phyloP scores from a whole-genome alignment of 2,329 filamentous ascomycete genomes.

The Epichloe bromicola region DNA sequence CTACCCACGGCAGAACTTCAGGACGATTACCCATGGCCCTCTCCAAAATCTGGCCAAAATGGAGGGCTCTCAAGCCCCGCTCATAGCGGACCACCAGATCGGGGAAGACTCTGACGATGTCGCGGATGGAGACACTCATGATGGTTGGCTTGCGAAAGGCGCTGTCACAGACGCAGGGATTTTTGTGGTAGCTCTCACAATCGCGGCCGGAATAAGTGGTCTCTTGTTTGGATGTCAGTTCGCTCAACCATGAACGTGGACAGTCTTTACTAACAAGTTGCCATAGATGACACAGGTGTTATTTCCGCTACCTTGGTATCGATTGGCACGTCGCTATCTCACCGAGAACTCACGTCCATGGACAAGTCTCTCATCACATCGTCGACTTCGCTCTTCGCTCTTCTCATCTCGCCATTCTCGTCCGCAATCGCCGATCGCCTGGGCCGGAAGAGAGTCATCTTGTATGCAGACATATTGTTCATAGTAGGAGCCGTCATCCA shows the following conservation, averaged over 20 bases:
- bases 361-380: conserved; percentile 61
- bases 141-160: conserved; percentile 15
- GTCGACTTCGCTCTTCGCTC: conserved; percentile 53
- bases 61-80: conserved; percentile 25
- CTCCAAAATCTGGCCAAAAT: conserved; percentile 11
- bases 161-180: conserved; percentile 24
- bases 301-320: conserved; percentile 57
- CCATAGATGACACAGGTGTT: conserved; percentile 50
- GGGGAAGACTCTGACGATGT: conserved; percentile 21
- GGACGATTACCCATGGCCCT: neutral
- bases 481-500: conserved; percentile 54
- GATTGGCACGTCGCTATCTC: conserved; percentile 44
- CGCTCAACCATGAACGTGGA: neutral
- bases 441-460: conserved; percentile 49
- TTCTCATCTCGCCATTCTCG: conserved; percentile 49
- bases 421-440: conserved; percentile 49
- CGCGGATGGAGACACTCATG: conserved; percentile 12
- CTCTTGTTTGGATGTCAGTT: conserved; percentile 53
- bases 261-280: conserved; percentile 4
- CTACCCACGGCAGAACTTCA: neutral
- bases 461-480: conserved; percentile 55
- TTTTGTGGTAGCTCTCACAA: conserved; percentile 49
- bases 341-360: conserved; percentile 42
- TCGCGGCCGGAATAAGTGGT: conserved; percentile 54
- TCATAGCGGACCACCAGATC: conserved; percentile 20